Percentiles rank a stretch among this genome's conserved stretches.
Conservation (phyloP, 495 filamentous ascomycete species). For the Pyrenopolyporus hunteri region DNA sequence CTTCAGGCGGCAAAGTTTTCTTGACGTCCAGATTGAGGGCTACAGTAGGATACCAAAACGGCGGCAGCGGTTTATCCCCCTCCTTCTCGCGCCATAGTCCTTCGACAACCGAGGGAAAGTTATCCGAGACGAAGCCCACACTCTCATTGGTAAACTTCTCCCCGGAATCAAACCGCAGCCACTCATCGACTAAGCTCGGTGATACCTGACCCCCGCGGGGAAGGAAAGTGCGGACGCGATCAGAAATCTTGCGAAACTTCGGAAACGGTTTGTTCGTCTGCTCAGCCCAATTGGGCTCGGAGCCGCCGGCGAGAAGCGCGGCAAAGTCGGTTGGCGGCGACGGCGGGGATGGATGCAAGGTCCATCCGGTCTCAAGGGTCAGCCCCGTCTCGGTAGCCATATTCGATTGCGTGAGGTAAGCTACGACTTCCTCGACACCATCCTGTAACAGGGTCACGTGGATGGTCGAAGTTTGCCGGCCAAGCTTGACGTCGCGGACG, state of each 20-base stretch:
- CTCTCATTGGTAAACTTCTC: slow-evolving; percentile 60
- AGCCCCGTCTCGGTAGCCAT: slow-evolving; percentile 63
- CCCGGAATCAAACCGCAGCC: slow-evolving; percentile 61
- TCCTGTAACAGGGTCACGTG: slow-evolving; percentile 64
- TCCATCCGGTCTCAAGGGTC: slow-evolving; percentile 59
- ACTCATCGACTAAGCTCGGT: slow-evolving; percentile 63
- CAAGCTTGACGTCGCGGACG: slow-evolving; percentile 73
- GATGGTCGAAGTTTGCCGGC: slow-evolving; percentile 71
- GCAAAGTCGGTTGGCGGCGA: slow-evolving; percentile 50
- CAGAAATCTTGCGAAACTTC: slow-evolving; percentile 64
- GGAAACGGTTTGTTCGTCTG: slow-evolving; percentile 53
- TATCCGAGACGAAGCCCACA: slow-evolving; percentile 65
- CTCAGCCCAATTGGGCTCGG: slow-evolving; percentile 54
- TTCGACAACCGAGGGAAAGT: slow-evolving; percentile 52
- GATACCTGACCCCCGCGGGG: slow-evolving; percentile 56
- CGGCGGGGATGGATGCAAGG: slow-evolving; percentile 47
- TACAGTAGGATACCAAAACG: slow-evolving; percentile 78
- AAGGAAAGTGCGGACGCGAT: slow-evolving; percentile 60
- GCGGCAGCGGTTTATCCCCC: slow-evolving; percentile 37
- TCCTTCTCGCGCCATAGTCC: slow-evolving; percentile 20
- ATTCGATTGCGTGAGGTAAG: slow-evolving; percentile 70
- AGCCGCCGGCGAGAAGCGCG: slow-evolving; percentile 43
- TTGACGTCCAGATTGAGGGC: slow-evolving; percentile 70
- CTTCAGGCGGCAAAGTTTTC: slow-evolving; percentile 62
- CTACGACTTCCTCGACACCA: slow-evolving; percentile 65